Evolutionary conservation across 495 filamentous ascomycete species (phyloP), one percentile per base, ranked within the genome.

Genomic region (Aspergillus ostianus): DNA sequence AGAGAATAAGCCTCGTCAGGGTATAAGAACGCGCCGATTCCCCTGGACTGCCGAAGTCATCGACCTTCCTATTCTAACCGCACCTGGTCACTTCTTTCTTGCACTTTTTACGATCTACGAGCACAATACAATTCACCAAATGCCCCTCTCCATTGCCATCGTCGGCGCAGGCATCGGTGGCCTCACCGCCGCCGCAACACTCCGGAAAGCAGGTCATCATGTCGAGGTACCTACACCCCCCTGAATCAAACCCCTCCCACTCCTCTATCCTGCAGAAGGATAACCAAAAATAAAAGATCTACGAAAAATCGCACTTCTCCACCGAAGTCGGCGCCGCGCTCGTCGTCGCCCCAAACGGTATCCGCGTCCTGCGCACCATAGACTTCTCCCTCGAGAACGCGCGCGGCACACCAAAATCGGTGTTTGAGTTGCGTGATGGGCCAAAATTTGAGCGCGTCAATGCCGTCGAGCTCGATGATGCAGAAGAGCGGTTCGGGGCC

Each of bases 261-360:
- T 9, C 32, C 19, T 48, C 18, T 18, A 30, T 56, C 49, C 55
- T 47, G 26, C 32, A 26, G 18, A 54, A 62, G 58, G 58, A 26
- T 26, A 26, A 26, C 23, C 23, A 26, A 26, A 26, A 13, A 1
- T 4, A 49, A 49, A 20, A 49, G 47, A 17, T 49, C 4, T 49
- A 20, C 23, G 47, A 49, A 13, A 49, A 49, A 49, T 49, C 47
- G 17, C 13, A 6, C 18, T 49, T 68, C 20, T 59, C 65, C 21
- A 60, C 65, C 46, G 80, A 83, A 56, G 71, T 80, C 32, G 82
- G 82, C 3, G 82, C 81, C 0, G 80, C 80, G 15, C 71, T 83
- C 53, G 64, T 65, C 7, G 46, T 79, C 2, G 67, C 73, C 2
- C 78, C 80, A 2, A 82, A 83, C 53, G 80, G 75, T 3, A 63